Base-by-base conservation (phyloP, 129 eudicot genomes). In the Arctium lappa region DNA sequence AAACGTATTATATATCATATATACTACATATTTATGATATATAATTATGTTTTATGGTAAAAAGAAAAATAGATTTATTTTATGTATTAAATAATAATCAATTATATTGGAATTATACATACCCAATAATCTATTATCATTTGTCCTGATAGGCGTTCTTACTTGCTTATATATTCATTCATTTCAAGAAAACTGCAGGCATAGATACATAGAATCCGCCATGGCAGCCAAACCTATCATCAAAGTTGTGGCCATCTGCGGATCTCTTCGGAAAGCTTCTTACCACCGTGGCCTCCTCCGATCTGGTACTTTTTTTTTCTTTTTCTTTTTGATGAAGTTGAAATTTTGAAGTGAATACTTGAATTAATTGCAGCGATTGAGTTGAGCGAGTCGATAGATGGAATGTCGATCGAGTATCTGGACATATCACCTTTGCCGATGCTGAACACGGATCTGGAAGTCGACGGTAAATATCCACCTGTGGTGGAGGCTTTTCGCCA, bases 371-470 rank as follows among this genome's bases (percentile, higher is more conserved):
- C 81, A 83, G 86, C 82, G 16, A 30, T 77, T 40, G 86, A 83
- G 78, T 77, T 77, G 39, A 78, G 82, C 9, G 85, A 84, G 78
- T 85, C 94, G 5, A 82, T 88, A 2, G 82, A 78, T n/a, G 98
- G 99, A 60, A 70, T 95, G 30, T 60, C 82, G 75, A 84, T 95
- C 11, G 97, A 95, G 77, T 89, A 88, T 62, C 81, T 95, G 39
- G 97, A 90, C 48, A 89, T 95, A 48, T 81, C 94, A 31, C 75
- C 88, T 13, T 83, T 95, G 78, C 99, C 99, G 69, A 88, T 93
- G 88, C 78, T 93, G 38, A 95, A 95, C 84, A 90, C 95, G 7
- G 99, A 95, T 86, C 94, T 95, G 8, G 97, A 91, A 86, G 90
- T 87, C 7, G 81, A 81, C 48, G 97, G 98, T 9, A 88, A 77